Percentiles rank a stretch among this genome's conserved stretches.
phyloP scores from a whole-genome alignment of 257 asterid genomes.

The Fraxinus americana region DNA sequence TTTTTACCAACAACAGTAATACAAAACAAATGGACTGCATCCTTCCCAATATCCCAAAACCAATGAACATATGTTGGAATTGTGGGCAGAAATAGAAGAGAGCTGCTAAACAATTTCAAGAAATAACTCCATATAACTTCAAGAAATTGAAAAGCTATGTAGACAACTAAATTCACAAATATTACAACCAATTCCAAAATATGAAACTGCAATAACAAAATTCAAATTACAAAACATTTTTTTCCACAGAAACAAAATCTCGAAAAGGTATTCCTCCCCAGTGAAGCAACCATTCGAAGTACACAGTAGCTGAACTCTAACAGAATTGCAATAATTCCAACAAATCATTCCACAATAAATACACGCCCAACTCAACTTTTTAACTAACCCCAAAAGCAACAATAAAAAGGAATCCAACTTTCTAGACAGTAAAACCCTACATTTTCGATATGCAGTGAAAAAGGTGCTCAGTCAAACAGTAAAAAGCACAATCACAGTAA shows the following conservation, averaged over 20 bases:
- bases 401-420: conserved; percentile 14
- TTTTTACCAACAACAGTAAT: conserved; percentile 42
- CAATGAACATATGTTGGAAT: not conserved
- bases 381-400: conserved; percentile 33
- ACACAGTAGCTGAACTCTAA: conserved; percentile 26
- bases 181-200: conserved; percentile 11
- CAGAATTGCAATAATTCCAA: conserved; percentile 25
- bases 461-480: conserved; percentile 21
- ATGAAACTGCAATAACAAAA: conserved; percentile 1
- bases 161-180: conserved; percentile 7
- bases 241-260: conserved; percentile 9
- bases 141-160: conserved; percentile 4
- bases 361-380: conserved; percentile 25
- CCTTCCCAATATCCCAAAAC: conserved; percentile 19
- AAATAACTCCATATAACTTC: not conserved
- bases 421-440: conserved; percentile 34
- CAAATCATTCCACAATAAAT: conserved; percentile 29
- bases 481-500: conserved; percentile 12
- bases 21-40: conserved; percentile 54
- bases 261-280: conserved; percentile 17
- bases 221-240: not conserved
- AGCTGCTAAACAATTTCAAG: not conserved
- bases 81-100: not conserved
- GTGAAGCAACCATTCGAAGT: conserved; percentile 28
- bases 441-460: conserved; percentile 26